A percentile compares a stretch with the other conserved stretches of the same genome.
phyloP scores from a whole-genome alignment of 257 asterid species.

The Salvia splendens region DNA sequence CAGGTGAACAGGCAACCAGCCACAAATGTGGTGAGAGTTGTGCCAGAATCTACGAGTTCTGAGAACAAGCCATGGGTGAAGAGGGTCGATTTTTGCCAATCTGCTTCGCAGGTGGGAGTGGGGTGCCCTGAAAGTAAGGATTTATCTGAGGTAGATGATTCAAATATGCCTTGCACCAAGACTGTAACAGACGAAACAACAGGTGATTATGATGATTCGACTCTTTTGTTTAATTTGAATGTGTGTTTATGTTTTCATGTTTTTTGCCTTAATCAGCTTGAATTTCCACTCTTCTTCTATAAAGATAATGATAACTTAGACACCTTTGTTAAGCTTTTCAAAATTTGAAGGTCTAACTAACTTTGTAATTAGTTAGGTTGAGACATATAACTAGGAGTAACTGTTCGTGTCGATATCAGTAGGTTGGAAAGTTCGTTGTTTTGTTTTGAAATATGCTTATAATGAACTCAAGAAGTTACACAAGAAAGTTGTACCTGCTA shows the following conservation, averaged over 20 bases:
- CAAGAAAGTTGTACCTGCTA: neutral
- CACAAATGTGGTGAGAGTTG: constrained; percentile 50
- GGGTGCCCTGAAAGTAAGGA: constrained; percentile 62
- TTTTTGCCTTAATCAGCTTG: neutral
- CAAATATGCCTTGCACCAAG: constrained; percentile 50
- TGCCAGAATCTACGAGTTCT: constrained; percentile 45
- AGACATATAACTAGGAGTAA: neutral
- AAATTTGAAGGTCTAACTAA: neutral
- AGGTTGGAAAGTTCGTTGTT: neutral
- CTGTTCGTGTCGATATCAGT: neutral
- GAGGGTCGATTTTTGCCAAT: constrained; percentile 74
- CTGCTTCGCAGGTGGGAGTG: constrained; percentile 42
- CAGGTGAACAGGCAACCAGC: constrained; percentile 47
- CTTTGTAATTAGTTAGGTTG: neutral
- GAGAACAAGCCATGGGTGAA: constrained; percentile 43
- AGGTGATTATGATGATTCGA: constrained; percentile 47
- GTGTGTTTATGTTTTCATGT: neutral
- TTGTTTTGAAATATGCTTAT: neutral
- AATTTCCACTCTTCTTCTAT: too few species aligned
- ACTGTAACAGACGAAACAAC: constrained; percentile 56
- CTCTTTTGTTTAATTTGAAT: neutral
- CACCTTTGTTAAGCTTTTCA: neutral
- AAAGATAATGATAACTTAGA: too few species aligned
- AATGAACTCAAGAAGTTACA: too few species aligned
- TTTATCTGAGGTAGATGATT: constrained; percentile 20